phyloP scores from a whole-genome alignment of 2,329 filamentous ascomycete species.

The Sphaceloma murrayae region DNA sequence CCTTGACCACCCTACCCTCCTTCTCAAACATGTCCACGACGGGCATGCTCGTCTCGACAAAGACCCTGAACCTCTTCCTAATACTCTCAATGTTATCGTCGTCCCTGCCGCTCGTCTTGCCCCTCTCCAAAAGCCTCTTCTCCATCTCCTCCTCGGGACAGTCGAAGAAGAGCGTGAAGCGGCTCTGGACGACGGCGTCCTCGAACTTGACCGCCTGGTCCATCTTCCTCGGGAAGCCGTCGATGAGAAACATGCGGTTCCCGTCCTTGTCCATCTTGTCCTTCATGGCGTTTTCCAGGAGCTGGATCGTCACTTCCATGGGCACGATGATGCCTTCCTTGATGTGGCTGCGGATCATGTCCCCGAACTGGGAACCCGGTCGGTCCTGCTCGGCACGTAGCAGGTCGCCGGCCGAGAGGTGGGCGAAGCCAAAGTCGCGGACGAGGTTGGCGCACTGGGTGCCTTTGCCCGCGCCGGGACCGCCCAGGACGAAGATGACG shows the following conservation, averaged over 20 bases:
- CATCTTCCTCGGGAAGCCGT: conserved; percentile 90
- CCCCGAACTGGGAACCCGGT: conserved; percentile 75
- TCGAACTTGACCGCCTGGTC: conserved; percentile 96
- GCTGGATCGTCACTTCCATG: conserved; percentile 93
- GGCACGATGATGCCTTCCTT: conserved; percentile 91
- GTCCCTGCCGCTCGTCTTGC: conserved; percentile 80
- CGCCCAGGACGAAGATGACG: conserved; percentile 94
- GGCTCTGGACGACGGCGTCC: conserved; percentile 70
- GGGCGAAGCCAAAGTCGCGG: conserved; percentile 77
- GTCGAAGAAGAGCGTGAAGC: conserved; percentile 87
- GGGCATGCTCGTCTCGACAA: conserved; percentile 94
- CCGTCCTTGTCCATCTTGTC: conserved; percentile 49
- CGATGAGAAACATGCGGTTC: conserved; percentile 65
- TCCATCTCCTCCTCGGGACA: conserved; percentile 87
- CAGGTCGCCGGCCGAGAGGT: conserved; percentile 87
- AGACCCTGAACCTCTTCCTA: conserved; percentile 89
- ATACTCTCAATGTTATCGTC: conserved; percentile 96
- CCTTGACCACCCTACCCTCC: conserved; percentile 68
- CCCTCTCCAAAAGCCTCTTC: conserved; percentile 70
- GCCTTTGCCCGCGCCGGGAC: conserved; percentile 90
- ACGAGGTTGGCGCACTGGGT: conserved; percentile 91
- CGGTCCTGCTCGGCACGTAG: conserved; percentile 89
- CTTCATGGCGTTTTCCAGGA: conserved; percentile 89
- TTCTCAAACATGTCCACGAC: conserved; percentile 78
- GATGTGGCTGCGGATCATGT: conserved; percentile 89